Base-by-base conservation (phyloP, 495 filamentous ascomycete genomes). In the Jackrogersella minutella region DNA sequence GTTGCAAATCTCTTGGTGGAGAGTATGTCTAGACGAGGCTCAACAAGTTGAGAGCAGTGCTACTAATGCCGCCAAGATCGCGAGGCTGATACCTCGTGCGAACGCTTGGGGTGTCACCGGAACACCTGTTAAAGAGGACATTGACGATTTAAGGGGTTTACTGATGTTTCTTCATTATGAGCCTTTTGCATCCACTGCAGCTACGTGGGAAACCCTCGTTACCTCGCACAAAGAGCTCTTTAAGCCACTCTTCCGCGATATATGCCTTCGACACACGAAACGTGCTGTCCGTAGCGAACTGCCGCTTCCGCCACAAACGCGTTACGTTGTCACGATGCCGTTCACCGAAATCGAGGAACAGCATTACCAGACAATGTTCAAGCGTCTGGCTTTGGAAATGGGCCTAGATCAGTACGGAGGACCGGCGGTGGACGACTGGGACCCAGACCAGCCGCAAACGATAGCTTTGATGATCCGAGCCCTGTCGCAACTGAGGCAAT, bases 31-130 rank as follows among this genome's bases (percentile, higher is more conserved):
- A 2, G 95, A 99, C 72, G 95, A 97, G 75, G 95, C 93, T 2
- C 95, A 99, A 73, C 97, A 97, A 90, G 85, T 97, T 31, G 94
- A 97, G 58, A 92, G 86, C 62, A 92, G 92, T 49, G 86, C 94
- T 6, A 93, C 87, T 72, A 89, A 90, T 58, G 91, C 94, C 13
- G 93, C 95, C 1, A 85, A 83, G 62, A 85, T 97, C 30, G 93
- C 94, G 14, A 82, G 87, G 22, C 75, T 88, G 17, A 91, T 99
- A 62, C 93, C 93, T 53, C 83, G 94, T 21, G 74, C 90, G 60
- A 94, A 95, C 77, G 87, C 92, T 8, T 97, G 95, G 95, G 92
- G 87, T 22, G 87, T 99, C n/a, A 93, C 92, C 2, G 95, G 94
- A 16, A 99, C 95, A 0, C 95, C 95, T 1, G 81, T 97, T 19